Evolutionary conservation across 1,284 basidiomycete species (phyloP).

Genomic region (Malassezia pachydermatis): DNA sequence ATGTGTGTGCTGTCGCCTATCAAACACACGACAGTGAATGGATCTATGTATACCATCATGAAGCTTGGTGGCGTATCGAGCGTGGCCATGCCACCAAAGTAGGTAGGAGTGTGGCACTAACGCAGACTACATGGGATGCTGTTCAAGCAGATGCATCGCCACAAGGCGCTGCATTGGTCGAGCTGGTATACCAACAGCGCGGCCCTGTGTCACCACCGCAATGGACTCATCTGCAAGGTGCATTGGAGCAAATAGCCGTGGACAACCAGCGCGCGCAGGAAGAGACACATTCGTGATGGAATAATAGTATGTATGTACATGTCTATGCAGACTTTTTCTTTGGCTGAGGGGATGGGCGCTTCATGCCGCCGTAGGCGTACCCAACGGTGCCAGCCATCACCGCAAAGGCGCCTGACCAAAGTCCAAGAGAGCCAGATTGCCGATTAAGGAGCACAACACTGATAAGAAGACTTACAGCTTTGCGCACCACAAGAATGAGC

Average conservation of each 20-base stretch:
- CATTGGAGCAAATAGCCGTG: no score
- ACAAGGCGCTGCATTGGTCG: no score
- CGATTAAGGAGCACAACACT: slow-evolving; percentile 55
- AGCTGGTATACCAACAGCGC: slow-evolving; percentile 7
- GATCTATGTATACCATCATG: slow-evolving; percentile 4
- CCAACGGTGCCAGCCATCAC: slow-evolving; percentile 65
- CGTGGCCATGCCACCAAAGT: background rate
- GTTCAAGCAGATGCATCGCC: no score
- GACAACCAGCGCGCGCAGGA: no score
- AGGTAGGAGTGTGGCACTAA: background rate
- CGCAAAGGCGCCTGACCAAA: slow-evolving; percentile 49
- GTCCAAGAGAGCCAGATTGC: slow-evolving; percentile 15
- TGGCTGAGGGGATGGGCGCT: no score
- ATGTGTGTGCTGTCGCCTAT: slow-evolving; percentile 2
- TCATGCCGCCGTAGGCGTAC: slow-evolving; percentile 51
- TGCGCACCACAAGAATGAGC: slow-evolving; percentile 75
- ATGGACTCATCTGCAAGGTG: no score
- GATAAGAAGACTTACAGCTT: slow-evolving; percentile 71
- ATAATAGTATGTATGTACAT: no score
- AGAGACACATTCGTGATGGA: no score
- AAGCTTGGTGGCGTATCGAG: slow-evolving; percentile 7
- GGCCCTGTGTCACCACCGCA: no score
- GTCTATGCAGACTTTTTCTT: no score
- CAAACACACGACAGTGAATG: background rate
- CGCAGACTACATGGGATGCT: background rate